A percentile compares a stretch with the other conserved stretches of the same genome.
Conservation (phyloP, 352 stramenopile species). For the Hyaloperonospora arabidopsidis region DNA sequence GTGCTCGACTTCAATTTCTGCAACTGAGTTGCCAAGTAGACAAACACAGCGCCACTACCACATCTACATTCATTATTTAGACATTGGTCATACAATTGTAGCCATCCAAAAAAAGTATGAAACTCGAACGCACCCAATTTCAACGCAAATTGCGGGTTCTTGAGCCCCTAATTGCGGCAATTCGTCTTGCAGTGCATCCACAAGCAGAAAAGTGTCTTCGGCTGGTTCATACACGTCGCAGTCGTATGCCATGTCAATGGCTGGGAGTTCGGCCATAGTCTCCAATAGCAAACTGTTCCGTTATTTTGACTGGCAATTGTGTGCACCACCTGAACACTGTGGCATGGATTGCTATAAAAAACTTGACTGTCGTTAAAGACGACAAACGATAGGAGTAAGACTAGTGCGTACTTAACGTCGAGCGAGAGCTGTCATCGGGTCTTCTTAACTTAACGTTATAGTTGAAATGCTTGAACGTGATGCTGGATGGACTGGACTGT, state of each 20-base stretch:
- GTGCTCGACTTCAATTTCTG: conserved; percentile 44
- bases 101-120: not conserved
- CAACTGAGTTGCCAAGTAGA: conserved; percentile 74
- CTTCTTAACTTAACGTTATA: too few species aligned
- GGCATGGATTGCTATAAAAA: too few species aligned
- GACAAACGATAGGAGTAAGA: too few species aligned
- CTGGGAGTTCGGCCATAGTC: conserved; percentile 41
- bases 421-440: too few species aligned
- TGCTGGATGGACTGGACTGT: too few species aligned
- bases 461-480: too few species aligned
- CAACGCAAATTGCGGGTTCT: conserved; percentile 73
- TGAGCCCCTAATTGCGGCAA: conserved; percentile 43
- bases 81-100: not conserved
- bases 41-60: conserved; percentile 33
- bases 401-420: too few species aligned
- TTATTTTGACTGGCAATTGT: too few species aligned
- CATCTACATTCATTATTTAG: conserved; percentile 23
- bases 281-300: too few species aligned
- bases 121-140: conserved; percentile 62
- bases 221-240: conserved; percentile 94
- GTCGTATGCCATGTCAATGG: conserved; percentile 73
- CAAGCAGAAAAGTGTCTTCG: conserved; percentile 96
- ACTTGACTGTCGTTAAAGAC: too few species aligned
- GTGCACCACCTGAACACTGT: too few species aligned
- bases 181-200: conserved; percentile 92